Evolutionary conservation across 2,329 filamentous ascomycete species (phyloP).

Genomic region (Pseudohalonectria lignicola): DNA sequence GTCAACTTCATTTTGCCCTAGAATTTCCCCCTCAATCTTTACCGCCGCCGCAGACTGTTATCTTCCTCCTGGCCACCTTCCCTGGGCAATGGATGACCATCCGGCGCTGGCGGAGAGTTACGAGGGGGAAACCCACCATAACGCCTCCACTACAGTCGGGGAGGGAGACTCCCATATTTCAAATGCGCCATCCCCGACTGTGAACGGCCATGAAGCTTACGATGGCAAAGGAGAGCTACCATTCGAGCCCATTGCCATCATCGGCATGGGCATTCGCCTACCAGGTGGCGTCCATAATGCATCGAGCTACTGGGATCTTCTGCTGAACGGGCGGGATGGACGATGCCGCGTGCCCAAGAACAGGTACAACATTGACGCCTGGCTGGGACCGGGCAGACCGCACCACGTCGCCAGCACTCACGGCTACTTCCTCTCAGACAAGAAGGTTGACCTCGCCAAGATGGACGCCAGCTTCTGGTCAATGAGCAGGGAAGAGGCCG

Average conservation of each 20-base stretch:
- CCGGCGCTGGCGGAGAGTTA: no score
- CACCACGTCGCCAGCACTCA: conserved; percentile 9
- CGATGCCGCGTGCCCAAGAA: conserved; percentile 13
- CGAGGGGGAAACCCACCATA: no score
- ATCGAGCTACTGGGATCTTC: conserved; percentile 18
- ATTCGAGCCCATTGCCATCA: conserved; percentile 16
- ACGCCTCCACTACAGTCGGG: no score
- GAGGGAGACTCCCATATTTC: no score
- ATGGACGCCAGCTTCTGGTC: conserved; percentile 21
- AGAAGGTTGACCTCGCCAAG: conserved; percentile 11
- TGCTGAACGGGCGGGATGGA: conserved; percentile 15
- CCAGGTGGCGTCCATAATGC: conserved; percentile 16
- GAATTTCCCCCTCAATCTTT: no score
- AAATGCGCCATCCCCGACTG: no score
- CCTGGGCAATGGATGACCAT: no score
- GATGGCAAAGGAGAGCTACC: no score
- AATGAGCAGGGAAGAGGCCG: conserved; percentile 15
- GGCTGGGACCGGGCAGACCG: conserved; percentile 5
- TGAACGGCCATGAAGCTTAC: no score
- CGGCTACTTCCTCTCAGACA: conserved; percentile 16
- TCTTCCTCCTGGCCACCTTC: no score
- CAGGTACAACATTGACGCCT: conserved; percentile 15
- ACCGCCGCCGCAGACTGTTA: no score
- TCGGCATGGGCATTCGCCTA: conserved; percentile 20
- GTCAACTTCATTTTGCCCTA: no score